These are phyloP conservation scores for Physcomitrium patens DNA, from an alignment of 225 moss, liverwort and hornwort species.

Conservation along the genomic window DNA sequence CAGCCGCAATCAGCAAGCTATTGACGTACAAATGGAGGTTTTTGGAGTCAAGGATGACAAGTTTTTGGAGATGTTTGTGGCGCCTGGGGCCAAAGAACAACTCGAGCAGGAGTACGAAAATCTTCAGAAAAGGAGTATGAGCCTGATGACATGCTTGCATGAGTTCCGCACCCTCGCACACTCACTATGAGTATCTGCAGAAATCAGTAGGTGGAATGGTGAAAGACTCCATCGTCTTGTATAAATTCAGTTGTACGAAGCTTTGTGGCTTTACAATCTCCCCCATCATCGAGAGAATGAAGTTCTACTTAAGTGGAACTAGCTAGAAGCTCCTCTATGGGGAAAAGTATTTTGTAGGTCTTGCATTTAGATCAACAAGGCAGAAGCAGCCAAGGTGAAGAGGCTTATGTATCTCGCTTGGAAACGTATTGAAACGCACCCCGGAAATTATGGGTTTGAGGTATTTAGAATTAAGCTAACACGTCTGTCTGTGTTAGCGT, in stretches of 20 bases:
- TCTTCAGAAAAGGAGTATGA: constrained; percentile 68
- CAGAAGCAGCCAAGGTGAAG: no score
- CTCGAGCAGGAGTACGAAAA: constrained; percentile 52
- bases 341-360: not conserved
- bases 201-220: constrained; percentile 9
- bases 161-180: constrained; percentile 80
- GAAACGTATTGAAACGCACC: no score
- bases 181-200: constrained; percentile 51
- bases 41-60: constrained; percentile 70
- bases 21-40: constrained; percentile 67
- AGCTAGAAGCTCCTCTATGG: not conserved
- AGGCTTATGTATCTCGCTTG: no score
- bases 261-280: not conserved
- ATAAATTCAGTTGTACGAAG: constrained; percentile 2
- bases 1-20: constrained; percentile 69
- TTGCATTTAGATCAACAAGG: not conserved
- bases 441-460: no score
- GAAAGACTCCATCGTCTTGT: not conserved
- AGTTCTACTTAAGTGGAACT: constrained; percentile 24
- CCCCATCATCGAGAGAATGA: not conserved
- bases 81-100: constrained; percentile 69
- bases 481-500: no score
- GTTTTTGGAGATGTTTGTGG: constrained; percentile 85
- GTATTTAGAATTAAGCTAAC: no score
- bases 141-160: constrained; percentile 59